phyloP scores from a whole-genome alignment of 768 basidiomycete species.

The Astraeus odoratus region DNA sequence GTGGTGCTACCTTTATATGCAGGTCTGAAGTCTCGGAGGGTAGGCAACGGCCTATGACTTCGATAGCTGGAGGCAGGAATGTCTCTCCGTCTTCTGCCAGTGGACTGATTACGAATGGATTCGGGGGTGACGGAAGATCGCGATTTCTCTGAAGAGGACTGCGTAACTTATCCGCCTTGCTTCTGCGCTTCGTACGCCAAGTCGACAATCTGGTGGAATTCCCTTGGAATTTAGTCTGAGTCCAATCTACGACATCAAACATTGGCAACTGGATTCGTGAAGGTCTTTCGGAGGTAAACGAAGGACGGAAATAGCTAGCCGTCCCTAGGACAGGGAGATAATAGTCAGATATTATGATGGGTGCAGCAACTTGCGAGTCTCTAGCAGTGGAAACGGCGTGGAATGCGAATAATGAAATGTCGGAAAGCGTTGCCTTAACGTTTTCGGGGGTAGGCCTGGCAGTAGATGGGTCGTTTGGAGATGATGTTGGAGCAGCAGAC shows the following conservation, averaged over 20 bases:
- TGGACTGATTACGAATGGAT: conserved; percentile 15
- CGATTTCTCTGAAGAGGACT: conserved; percentile 13
- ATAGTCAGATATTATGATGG: conserved; percentile 72
- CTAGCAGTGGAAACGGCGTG: conserved; percentile 16
- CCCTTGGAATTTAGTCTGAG: conserved; percentile 31
- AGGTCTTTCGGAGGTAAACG: conserved; percentile 16
- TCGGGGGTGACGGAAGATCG: conserved; percentile 11
- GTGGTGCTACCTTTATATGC: conserved; percentile 42
- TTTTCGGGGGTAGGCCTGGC: conserved; percentile 4
- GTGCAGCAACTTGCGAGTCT: conserved; percentile 37
- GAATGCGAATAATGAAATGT: conserved; percentile 56
- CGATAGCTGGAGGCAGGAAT: conserved; percentile 12
- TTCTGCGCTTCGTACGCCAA: conserved; percentile 49
- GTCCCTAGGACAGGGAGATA: conserved; percentile 55
- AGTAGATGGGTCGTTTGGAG: neutral
- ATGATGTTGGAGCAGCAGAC: conserved; percentile 4
- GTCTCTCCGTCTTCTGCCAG: conserved; percentile 12
- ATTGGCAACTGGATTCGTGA: conserved; percentile 35
- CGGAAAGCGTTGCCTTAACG: conserved; percentile 26
- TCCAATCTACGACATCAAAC: conserved; percentile 63
- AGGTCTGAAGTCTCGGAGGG: conserved; percentile 5
- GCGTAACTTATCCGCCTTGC: conserved; percentile 12
- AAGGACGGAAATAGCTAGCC: conserved; percentile 36
- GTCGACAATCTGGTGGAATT: conserved; percentile 49
- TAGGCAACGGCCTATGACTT: conserved; percentile 9